Percentiles rank a stretch among this genome's conserved stretches.
These are phyloP conservation scores for Fusarium sp. DNA, from an alignment of 2,329 filamentous ascomycete genomes.

Conservation along the genomic window DNA sequence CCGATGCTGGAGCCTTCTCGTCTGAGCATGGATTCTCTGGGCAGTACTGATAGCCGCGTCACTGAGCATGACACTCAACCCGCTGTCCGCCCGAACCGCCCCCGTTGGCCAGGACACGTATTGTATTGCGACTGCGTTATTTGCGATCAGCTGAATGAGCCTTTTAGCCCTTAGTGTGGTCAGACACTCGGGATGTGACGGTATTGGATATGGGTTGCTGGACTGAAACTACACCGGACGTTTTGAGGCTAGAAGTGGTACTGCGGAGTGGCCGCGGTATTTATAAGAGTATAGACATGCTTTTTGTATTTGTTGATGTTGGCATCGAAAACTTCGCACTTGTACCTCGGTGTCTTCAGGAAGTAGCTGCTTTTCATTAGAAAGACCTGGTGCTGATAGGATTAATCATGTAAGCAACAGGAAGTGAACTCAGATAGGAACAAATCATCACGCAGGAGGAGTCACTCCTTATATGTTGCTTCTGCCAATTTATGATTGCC, in stretches of 20 bases:
- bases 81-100: neutral
- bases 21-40: neutral
- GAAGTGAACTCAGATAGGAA: no score
- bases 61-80: neutral
- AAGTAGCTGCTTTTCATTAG: fast-evolving
- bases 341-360: neutral
- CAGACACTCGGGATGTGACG: neutral
- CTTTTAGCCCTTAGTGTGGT: neutral
- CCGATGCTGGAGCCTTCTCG: neutral
- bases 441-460: no score
- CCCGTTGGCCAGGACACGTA: neutral
- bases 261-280: neutral
- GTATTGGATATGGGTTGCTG: neutral
- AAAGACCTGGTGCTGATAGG: neutral
- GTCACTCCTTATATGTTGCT: no score
- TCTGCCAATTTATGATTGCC: no score
- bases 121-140: neutral
- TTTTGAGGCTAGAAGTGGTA: neutral
- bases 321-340: neutral
- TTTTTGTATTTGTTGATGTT: neutral
- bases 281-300: fast-evolving
- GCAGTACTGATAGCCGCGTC: neutral
- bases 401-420: neutral
- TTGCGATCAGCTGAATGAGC: neutral
- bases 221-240: neutral